A percentile compares a stretch with the other conserved stretches of the same genome.
Evolutionary conservation across 805 yeast species (phyloP).

Genomic region (Sugiyamaella americana): DNA sequence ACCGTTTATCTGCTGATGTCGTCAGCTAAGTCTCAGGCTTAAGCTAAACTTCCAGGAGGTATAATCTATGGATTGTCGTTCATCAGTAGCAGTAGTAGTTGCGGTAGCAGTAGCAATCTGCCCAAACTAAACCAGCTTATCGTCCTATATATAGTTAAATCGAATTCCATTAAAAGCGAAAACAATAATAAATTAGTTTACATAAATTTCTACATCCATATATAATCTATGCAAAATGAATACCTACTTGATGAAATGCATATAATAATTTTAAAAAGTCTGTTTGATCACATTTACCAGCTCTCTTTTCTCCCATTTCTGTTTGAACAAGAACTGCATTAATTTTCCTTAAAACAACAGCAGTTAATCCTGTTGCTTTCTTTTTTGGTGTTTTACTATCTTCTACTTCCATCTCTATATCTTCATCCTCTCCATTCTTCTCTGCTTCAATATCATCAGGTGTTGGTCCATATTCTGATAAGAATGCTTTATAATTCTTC

Average conservation of each 20-base stretch:
- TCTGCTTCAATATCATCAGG: slow-evolving; percentile 33
- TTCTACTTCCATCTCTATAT: slow-evolving; percentile 31
- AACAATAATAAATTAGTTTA: too few relatives aligned
- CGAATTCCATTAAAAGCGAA: too few relatives aligned
- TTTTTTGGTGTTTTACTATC: slow-evolving; percentile 21
- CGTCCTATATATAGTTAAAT: too few relatives aligned
- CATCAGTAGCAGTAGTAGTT: too few relatives aligned
- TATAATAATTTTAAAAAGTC: slow-evolving; percentile 77
- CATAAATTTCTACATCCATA: too few relatives aligned
- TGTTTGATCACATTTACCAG: slow-evolving; percentile 91
- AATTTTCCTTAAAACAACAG: slow-evolving; percentile 61
- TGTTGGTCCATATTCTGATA: slow-evolving; percentile 48
- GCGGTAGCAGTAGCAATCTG: too few relatives aligned
- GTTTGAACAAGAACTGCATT: slow-evolving; percentile 71
- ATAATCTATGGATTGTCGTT: too few relatives aligned
- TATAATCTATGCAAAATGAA: slow-evolving; percentile 90
- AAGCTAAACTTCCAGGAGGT: too few relatives aligned
- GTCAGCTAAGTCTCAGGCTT: too few relatives aligned
- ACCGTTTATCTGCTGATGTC: too few relatives aligned
- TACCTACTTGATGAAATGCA: slow-evolving; percentile 95
- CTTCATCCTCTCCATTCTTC: slow-evolving; percentile 28
- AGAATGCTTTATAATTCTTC: slow-evolving; percentile 76
- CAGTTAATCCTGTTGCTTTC: slow-evolving; percentile 18
- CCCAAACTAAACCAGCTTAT: too few relatives aligned
- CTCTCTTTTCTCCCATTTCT: slow-evolving; percentile 75